Percentiles rank a stretch among this genome's conserved stretches.
phyloP scores from a whole-genome alignment of 345 rosid species.

The Limnanthes douglasii region DNA sequence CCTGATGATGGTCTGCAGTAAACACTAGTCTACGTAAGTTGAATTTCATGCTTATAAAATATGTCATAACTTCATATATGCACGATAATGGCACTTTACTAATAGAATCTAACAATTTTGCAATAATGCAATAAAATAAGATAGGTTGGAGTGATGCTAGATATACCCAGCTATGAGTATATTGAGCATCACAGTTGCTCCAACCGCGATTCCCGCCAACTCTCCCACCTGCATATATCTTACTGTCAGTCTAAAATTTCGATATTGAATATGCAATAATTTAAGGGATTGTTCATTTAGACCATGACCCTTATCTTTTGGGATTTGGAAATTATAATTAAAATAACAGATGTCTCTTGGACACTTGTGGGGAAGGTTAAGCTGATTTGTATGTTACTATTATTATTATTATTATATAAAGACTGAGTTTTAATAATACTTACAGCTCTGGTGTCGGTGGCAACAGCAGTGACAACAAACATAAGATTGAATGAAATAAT shows the following conservation, averaged over 20 bases:
- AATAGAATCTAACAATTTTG: background rate
- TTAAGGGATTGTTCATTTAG: background rate
- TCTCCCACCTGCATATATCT: constrained; percentile 69
- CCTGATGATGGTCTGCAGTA: constrained; percentile 51
- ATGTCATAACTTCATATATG: too few species aligned
- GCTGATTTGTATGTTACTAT: too few species aligned
- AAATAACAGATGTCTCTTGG: too few species aligned
- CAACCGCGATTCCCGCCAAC: constrained; percentile 84
- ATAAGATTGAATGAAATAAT: constrained; percentile 76
- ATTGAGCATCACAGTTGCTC: constrained; percentile 91
- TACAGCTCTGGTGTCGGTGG: constrained; percentile 96
- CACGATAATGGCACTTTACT: background rate
- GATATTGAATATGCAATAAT: background rate
- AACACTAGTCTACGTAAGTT: too few species aligned
- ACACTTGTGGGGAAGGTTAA: too few species aligned
- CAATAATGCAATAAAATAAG: background rate
- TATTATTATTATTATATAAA: too few species aligned
- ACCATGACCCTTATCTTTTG: background rate
- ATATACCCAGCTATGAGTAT: constrained; percentile 73
- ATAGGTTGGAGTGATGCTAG: background rate
- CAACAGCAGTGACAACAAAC: constrained; percentile 86
- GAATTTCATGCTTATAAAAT: background rate
- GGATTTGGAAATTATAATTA: background rate
- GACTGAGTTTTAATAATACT: too few species aligned
- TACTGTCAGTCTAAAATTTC: too few species aligned